A percentile compares a stretch with the other conserved stretches of the same genome.
Evolutionary conservation across 2,329 filamentous ascomycete genomes (phyloP).

Genomic region (Cercospora canescens): DNA sequence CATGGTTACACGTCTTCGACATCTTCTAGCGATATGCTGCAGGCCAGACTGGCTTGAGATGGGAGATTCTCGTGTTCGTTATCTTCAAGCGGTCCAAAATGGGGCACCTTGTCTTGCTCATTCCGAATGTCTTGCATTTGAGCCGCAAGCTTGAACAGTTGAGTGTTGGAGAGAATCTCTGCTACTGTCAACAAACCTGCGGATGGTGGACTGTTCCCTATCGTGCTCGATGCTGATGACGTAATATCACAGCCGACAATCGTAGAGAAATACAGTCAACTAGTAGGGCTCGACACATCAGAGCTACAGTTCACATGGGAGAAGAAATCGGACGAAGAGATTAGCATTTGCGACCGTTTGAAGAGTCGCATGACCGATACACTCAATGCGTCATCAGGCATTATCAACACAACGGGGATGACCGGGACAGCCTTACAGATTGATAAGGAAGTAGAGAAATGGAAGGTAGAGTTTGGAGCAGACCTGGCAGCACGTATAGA

Average conservation of each 20-base stretch:
- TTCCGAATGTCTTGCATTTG: neutral
- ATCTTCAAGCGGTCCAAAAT: neutral
- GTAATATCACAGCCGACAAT: neutral
- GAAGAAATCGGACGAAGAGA: neutral
- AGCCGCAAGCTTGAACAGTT: neutral
- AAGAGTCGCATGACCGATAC: neutral
- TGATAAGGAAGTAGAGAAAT: neutral
- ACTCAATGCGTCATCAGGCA: neutral
- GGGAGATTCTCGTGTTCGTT: neutral
- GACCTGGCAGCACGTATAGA: neutral
- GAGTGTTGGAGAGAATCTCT: neutral
- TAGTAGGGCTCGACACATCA: neutral
- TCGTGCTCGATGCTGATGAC: neutral
- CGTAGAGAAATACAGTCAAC: neutral
- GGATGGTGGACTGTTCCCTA: neutral
- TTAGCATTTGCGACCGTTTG: neutral
- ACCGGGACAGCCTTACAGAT: neutral
- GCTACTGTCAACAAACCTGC: neutral
- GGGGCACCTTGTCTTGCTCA: neutral
- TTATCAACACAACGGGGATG: neutral
- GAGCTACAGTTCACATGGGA: neutral
- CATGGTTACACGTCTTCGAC: neutral
- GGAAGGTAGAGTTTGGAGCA: neutral
- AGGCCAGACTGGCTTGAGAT: neutral
- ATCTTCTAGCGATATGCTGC: neutral